Conservation (phyloP, 768 basidiomycete genomes). For the Phlebiopsis gigantea region DNA sequence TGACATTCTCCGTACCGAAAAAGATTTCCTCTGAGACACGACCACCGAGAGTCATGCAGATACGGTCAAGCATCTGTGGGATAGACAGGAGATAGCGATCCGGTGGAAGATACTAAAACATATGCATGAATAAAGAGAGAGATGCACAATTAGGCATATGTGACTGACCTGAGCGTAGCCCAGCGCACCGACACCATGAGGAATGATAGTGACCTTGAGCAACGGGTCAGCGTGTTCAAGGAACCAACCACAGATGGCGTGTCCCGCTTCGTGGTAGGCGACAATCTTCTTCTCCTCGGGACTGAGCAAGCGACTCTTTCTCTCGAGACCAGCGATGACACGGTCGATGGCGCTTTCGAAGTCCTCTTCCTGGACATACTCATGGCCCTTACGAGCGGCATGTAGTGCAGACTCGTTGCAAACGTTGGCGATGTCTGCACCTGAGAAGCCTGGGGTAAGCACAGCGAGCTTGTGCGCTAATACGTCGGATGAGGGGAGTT, state of each 20-base stretch:
- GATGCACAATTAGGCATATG: neutral
- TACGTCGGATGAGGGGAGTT: conserved; percentile 42
- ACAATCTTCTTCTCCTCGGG: conserved; percentile 98
- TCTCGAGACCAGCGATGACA: conserved; percentile 94
- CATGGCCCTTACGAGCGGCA: conserved; percentile 81
- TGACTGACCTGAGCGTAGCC: conserved; percentile 85
- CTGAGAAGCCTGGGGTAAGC: conserved; percentile 96
- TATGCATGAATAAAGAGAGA: neutral
- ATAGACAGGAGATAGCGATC: conserved; percentile 95
- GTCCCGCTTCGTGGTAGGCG: conserved; percentile 98
- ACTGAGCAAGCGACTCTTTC: conserved; percentile 90
- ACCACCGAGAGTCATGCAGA: conserved; percentile 98
- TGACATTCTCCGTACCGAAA: conserved; percentile 88
- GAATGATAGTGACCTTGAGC: conserved; percentile 97
- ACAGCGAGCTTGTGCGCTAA: conserved; percentile 93
- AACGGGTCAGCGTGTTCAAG: conserved; percentile 95
- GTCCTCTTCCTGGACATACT: conserved; percentile 74
- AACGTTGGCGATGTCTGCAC: conserved; percentile 98
- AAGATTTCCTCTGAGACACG: conserved; percentile 98
- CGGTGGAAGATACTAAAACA: conserved; percentile 78
- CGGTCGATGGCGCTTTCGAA: conserved; percentile 98
- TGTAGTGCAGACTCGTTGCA: conserved; percentile 97
- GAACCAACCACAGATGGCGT: conserved; percentile 98
- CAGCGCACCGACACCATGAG: conserved; percentile 89
- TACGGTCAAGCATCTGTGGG: conserved; percentile 86